Conservation (phyloP, 768 basidiomycete genomes). For the Leccinum longicurvipes region DNA sequence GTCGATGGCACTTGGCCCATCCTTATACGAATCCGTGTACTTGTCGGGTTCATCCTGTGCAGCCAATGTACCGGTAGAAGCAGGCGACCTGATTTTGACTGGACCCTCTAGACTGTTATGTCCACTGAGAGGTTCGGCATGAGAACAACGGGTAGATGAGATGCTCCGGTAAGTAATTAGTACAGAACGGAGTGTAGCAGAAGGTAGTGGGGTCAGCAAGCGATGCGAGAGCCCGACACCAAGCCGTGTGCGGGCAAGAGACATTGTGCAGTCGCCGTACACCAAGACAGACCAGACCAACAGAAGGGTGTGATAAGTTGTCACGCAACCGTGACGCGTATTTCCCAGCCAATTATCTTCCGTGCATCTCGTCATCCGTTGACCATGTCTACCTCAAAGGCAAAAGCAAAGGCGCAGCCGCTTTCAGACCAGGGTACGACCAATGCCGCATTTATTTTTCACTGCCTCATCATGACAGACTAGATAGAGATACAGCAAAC, state of each 20-base stretch:
- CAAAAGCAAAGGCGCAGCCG: constrained; percentile 54
- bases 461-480: constrained; percentile 38
- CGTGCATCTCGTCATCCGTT: constrained; percentile 9
- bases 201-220: constrained; percentile 27
- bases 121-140: constrained; percentile 17
- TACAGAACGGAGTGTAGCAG: constrained; percentile 32
- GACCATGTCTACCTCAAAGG: constrained; percentile 51
- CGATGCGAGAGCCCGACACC: constrained; percentile 52
- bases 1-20: constrained; percentile 87
- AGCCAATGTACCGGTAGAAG: constrained; percentile 31
- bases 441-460: neutral
- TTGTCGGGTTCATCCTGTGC: constrained; percentile 45
- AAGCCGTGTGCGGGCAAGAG: constrained; percentile 51
- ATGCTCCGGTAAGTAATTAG: constrained; percentile 45
- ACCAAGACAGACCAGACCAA: constrained; percentile 12
- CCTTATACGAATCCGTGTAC: constrained; percentile 64
- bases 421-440: constrained; percentile 71
- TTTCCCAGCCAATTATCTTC: constrained; percentile 27
- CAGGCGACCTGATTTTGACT: constrained; percentile 31
- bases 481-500: constrained; percentile 82
- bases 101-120: constrained; percentile 22
- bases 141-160: constrained; percentile 22
- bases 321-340: constrained; percentile 25
- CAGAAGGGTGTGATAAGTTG: constrained; percentile 22
- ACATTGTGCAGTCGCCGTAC: constrained; percentile 41